Percentiles rank a stretch among this genome's conserved stretches.
phyloP scores from a whole-genome alignment of 805 yeast genomes.

The Lachancea mirantina region DNA sequence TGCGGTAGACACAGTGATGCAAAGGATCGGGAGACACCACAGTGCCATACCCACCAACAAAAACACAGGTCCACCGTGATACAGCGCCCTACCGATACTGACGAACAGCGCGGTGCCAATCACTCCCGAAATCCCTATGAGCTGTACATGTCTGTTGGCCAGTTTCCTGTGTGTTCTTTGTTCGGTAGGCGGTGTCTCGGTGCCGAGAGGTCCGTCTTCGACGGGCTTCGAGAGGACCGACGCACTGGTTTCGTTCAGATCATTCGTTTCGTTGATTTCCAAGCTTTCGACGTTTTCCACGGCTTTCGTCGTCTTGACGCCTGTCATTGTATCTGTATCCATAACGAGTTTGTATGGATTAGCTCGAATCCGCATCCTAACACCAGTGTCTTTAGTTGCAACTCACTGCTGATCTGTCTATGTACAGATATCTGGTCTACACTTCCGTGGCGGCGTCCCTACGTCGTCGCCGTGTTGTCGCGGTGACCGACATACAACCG shows the following conservation, averaged over 20 bases:
- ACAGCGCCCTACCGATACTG: conserved; percentile 57
- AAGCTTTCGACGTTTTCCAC: too few relatives aligned
- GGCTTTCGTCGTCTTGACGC: too few relatives aligned
- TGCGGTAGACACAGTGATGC: conserved; percentile 64
- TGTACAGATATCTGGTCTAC: too few relatives aligned
- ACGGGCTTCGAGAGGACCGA: not conserved
- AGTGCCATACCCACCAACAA: conserved; percentile 56
- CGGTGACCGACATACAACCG: too few relatives aligned
- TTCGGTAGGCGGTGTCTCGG: not conserved
- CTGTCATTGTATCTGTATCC: too few relatives aligned
- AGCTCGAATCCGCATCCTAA: too few relatives aligned
- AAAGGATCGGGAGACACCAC: conserved; percentile 65
- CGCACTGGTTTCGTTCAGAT: not conserved
- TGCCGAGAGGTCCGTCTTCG: not conserved
- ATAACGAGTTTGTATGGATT: too few relatives aligned
- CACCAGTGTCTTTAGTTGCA: too few relatives aligned
- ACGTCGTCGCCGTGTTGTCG: too few relatives aligned
- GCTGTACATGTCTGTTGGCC: conserved; percentile 64
- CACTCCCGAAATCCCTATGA: conserved; percentile 75
- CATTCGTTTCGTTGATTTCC: too few relatives aligned
- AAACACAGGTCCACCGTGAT: conserved; percentile 63
- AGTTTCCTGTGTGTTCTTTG: conserved; percentile 41
- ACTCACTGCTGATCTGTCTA: too few relatives aligned
- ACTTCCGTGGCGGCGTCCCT: too few relatives aligned
- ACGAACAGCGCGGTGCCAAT: conserved; percentile 78